phyloP scores from a whole-genome alignment of 2,329 filamentous ascomycete species.

The Akanthomyces muscarius region DNA sequence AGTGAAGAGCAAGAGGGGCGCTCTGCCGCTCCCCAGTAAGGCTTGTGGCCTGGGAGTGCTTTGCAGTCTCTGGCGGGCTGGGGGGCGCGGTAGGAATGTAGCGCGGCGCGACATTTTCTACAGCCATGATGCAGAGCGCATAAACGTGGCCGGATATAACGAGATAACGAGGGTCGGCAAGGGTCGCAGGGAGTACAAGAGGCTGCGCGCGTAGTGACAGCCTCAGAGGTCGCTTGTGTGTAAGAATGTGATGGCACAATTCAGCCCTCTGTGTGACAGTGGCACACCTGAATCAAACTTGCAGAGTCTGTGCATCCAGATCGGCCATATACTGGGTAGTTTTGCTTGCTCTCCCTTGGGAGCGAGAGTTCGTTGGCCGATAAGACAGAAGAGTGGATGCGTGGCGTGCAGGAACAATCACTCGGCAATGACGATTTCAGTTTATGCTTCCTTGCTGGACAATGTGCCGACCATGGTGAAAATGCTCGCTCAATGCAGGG shows the following conservation, averaged over 20 bases:
- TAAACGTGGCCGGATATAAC: not conserved
- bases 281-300: not conserved
- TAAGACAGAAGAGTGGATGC: not conserved
- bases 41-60: slow-evolving; percentile 23
- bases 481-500: not conserved
- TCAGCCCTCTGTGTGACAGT: not conserved
- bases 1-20: not conserved
- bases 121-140: not conserved
- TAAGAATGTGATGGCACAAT: not conserved
- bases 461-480: not conserved
- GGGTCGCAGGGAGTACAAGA: not conserved
- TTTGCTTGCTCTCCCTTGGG: not conserved
- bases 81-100: not conserved
- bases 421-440: not conserved
- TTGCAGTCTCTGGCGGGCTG: slow-evolving; percentile 18
- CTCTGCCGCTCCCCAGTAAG: slow-evolving; percentile 23
- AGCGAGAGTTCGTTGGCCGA: not conserved
- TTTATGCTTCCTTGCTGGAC: not conserved
- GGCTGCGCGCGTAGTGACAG: not conserved
- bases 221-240: not conserved
- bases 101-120: not conserved
- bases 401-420: not conserved
- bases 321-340: no score
- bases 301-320: not conserved
- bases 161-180: not conserved